Evolutionary conservation across 202 grass and related monocot species (phyloP), one percentile per base, ranked within the genome.

Genomic region (Dendrocalamus latiflorus): DNA sequence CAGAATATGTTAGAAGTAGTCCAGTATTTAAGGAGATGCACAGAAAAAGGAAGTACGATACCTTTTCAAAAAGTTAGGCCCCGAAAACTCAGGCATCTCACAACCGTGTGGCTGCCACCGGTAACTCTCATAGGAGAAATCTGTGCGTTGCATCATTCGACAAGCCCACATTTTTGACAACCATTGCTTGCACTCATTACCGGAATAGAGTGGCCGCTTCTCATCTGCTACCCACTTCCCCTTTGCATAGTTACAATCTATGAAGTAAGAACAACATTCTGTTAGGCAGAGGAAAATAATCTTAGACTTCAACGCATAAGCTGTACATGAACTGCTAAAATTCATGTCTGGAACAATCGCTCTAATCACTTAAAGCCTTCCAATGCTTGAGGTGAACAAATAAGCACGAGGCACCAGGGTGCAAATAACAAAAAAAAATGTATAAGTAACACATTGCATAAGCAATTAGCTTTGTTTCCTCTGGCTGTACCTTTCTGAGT

Each of bases 101-200:
- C 94, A 97, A 39, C 64, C 75, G 65, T 89, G 59, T 51, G 92
- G 90, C 43, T 97, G 79, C 94, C 92, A 97, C 55, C 86, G 78
- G 73, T 89, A 97, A 70, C 71, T 88, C 78, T 97, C 92, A 28
- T 87, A 97, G 57, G 62, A 81, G 65, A 94, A 97, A 88, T 93
- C 77, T 24, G 74, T 24, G 16, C 90, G 92, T 72, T 84, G 76
- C 90, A 91, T 97, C 83, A 92, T 86, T 69, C 75, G 87, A 91
- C 94, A 97, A 68, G 94, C 91, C 94, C 94, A 97, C 90, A 92
- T 90, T 89, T 77, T 83, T 1, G 94, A 97, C 14, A 97, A 54
- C 90, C 90, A 97, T 58, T 90, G 88, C 68, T 94, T 94, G 83
- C 94, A 97, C 58, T 88, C 90, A 2, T 86, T 84, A 47, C 94